phyloP scores from a whole-genome alignment of 345 rosid genomes.

The Mangifera indica region DNA sequence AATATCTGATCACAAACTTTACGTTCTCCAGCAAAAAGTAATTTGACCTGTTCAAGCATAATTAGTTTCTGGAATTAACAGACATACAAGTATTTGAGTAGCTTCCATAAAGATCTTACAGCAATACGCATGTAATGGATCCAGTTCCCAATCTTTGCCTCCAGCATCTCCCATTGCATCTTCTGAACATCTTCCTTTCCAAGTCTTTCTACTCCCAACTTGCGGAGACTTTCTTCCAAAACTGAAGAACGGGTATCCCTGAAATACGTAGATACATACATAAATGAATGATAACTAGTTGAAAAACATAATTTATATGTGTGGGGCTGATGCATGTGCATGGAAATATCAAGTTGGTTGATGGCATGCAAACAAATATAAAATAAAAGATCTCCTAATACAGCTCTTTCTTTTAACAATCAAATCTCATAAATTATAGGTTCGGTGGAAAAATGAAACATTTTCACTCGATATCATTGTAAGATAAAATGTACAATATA shows the following conservation, averaged over 20 bases:
- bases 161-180: slow-evolving; percentile 98
- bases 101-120: slow-evolving; percentile 46
- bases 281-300: slow-evolving; percentile 11
- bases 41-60: slow-evolving; percentile 65
- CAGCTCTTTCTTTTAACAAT: neutral
- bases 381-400: neutral
- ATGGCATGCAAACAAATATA: neutral
- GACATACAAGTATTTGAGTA: neutral
- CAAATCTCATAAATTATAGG: neutral
- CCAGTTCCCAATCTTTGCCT: slow-evolving; percentile 97
- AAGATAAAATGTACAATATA: too few species aligned
- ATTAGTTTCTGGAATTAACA: slow-evolving; percentile 17
- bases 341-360: neutral
- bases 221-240: slow-evolving; percentile 82
- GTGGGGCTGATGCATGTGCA: neutral
- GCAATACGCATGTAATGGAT: slow-evolving; percentile 99
- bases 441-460: too few species aligned
- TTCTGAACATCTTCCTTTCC: slow-evolving; percentile 96
- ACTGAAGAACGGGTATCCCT: slow-evolving; percentile 86
- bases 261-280: slow-evolving; percentile 1
- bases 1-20: slow-evolving; percentile 92
- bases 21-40: slow-evolving; percentile 91
- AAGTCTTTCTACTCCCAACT: slow-evolving; percentile 93
- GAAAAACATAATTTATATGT: neutral
- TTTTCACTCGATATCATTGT: too few species aligned